phyloP scores from a whole-genome alignment of 192 early-diverging fungal genomes.

The Endogone sp. region DNA sequence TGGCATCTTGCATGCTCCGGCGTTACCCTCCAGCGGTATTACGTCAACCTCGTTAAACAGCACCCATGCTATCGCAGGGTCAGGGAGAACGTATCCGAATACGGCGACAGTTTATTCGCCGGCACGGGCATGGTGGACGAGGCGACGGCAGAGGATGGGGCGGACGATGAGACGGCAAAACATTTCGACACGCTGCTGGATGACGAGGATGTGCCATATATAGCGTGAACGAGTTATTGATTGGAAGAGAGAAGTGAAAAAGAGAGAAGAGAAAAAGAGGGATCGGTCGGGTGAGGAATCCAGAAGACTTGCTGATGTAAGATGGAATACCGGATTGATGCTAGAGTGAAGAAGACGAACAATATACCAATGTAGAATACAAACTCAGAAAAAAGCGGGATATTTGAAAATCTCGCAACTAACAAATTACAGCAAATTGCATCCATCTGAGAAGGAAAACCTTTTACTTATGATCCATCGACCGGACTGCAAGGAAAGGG shows the following conservation, averaged over 20 bases:
- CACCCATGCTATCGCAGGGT: constrained; percentile 45
- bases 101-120: background rate
- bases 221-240: background rate
- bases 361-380: too few species aligned
- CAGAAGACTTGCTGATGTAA: too few species aligned
- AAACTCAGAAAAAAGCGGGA: too few species aligned
- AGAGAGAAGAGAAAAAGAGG: background rate
- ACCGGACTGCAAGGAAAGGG: too few species aligned
- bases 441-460: too few species aligned
- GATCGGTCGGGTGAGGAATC: too few species aligned
- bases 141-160: background rate
- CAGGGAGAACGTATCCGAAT: background rate
- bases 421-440: too few species aligned
- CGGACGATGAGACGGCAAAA: background rate
- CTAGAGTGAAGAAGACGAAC: too few species aligned
- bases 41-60: constrained; percentile 84
- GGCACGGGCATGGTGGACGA: background rate
- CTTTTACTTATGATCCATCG: too few species aligned
- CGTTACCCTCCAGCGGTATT: constrained; percentile 86
- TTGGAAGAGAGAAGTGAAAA: background rate
- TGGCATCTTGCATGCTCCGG: constrained; percentile 83
- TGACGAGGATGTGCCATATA: background rate
- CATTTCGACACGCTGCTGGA: background rate
- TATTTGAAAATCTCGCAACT: too few species aligned
- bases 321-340: too few species aligned